These are phyloP conservation scores for Jacaranda copaia DNA, from an alignment of 257 asterid genomes.

Conservation along the genomic window DNA sequence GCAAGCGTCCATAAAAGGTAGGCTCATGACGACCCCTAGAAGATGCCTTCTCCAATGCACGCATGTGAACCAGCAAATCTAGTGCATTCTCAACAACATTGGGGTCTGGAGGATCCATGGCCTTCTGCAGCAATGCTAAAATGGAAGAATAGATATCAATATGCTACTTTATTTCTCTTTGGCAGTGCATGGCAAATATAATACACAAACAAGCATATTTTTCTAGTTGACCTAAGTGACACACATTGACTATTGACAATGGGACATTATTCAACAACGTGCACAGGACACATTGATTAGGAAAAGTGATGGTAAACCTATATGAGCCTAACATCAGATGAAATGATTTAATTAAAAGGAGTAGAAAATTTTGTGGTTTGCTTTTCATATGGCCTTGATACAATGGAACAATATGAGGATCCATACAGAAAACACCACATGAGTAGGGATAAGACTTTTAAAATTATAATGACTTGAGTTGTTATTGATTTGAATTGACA, in stretches of 20 bases:
- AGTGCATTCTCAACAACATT: constrained; percentile 79
- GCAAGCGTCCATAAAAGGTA: constrained; percentile 85
- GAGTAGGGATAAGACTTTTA: constrained; percentile 1
- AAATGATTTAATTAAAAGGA: background rate
- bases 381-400: background rate
- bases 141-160: constrained; percentile 37
- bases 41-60: constrained; percentile 69
- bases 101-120: constrained; percentile 88
- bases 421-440: background rate
- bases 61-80: constrained; percentile 66
- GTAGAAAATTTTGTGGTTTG: background rate
- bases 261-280: background rate
- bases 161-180: constrained; percentile 12
- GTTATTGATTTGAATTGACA: background rate
- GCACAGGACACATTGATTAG: constrained; percentile 1
- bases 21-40: constrained; percentile 79
- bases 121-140: constrained; percentile 84
- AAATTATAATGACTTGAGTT: background rate
- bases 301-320: constrained; percentile 17
- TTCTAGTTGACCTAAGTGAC: constrained; percentile 20
- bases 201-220: constrained; percentile 25
- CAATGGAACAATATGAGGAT: background rate
- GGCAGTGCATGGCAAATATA: constrained; percentile 18
- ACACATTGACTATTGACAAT: too few relatives aligned
- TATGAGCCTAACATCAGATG: background rate